Evolutionary conservation across 2,329 filamentous ascomycete genomes (phyloP).

Genomic region (Phialocephala sp.): DNA sequence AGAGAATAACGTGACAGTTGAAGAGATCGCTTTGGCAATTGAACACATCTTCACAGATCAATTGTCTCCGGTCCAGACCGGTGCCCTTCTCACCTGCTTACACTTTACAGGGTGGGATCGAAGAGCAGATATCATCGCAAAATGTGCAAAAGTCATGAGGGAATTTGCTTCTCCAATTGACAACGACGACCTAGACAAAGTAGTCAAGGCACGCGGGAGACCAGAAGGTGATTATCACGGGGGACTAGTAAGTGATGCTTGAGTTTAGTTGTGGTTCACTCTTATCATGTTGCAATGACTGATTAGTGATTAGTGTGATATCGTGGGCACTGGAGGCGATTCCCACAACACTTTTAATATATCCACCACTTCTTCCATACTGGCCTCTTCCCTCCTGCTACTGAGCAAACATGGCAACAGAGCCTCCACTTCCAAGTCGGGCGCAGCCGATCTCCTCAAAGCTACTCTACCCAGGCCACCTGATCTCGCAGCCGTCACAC

Average conservation of each 20-base stretch:
- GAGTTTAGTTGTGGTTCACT: neutral
- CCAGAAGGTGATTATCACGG: constrained; percentile 79
- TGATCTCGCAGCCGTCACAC: constrained; percentile 74
- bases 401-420: constrained; percentile 96
- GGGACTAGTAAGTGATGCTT: constrained; percentile 70
- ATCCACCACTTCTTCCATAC: constrained; percentile 90
- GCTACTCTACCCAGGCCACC: constrained; percentile 75
- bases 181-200: constrained; percentile 60
- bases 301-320: constrained; percentile 68
- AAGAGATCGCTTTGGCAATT: constrained; percentile 89
- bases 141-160: constrained; percentile 85
- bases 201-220: constrained; percentile 64
- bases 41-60: constrained; percentile 90
- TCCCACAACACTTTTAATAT: constrained; percentile 99
- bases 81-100: constrained; percentile 85
- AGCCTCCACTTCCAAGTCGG: constrained; percentile 93
- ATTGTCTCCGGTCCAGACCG: constrained; percentile 86
- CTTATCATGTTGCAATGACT: constrained; percentile 15
- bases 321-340: constrained; percentile 96
- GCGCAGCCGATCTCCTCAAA: constrained; percentile 88
- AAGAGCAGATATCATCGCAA: constrained; percentile 82
- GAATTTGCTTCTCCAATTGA: constrained; percentile 78
- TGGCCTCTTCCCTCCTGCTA: constrained; percentile 83
- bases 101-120: constrained; percentile 90
- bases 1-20: constrained; percentile 63